These are phyloP conservation scores for Syzygium grande DNA, from an alignment of 345 rosid species.

Conservation along the genomic window DNA sequence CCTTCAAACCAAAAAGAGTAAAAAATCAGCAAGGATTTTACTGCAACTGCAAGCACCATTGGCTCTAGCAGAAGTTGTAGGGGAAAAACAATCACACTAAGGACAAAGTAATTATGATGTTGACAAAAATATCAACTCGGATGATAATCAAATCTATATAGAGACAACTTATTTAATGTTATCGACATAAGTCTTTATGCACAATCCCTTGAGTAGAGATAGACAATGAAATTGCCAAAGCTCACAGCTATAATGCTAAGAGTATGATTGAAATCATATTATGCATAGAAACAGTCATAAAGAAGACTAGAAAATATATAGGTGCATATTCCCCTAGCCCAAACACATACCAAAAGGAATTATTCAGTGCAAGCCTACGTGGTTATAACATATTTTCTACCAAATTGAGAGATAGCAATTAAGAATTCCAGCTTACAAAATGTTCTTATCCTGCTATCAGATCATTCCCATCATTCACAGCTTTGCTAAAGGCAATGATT, in stretches of 20 bases:
- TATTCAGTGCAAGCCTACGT: neutral
- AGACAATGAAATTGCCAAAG: neutral
- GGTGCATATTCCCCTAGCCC: neutral
- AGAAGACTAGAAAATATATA: neutral
- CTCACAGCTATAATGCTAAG: neutral
- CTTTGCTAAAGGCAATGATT: neutral
- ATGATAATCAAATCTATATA: neutral
- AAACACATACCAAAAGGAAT: neutral
- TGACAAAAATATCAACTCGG: neutral
- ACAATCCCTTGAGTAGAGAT: neutral
- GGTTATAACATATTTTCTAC: neutral
- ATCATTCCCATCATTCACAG: neutral
- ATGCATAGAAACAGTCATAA: neutral
- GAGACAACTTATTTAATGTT: neutral
- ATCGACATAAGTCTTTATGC: neutral
- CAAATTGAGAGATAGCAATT: neutral
- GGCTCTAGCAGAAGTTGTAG: neutral
- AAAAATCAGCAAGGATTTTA: neutral
- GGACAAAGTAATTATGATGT: neutral
- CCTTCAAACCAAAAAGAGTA: slow-evolving; percentile 31
- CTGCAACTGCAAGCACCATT: neutral
- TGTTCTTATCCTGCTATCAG: neutral
- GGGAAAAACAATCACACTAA: neutral
- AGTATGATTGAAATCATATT: neutral
- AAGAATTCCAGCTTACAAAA: neutral